Conservation (phyloP, 2,329 filamentous ascomycete species). For the Herpotrichia juniperi region DNA sequence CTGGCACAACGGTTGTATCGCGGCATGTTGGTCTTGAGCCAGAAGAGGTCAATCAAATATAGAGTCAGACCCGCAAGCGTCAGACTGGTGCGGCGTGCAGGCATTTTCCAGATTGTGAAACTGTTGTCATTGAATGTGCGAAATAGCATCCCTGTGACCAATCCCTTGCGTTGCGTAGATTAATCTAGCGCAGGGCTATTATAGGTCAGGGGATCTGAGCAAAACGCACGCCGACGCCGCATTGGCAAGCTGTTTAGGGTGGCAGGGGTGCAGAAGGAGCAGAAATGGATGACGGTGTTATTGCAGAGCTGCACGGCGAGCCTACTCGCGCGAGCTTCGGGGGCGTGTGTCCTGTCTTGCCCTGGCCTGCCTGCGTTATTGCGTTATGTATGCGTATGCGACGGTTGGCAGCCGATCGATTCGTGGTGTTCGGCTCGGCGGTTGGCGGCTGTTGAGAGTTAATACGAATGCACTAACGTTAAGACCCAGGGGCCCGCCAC, state of each 20-base stretch:
- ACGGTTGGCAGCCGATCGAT: not conserved
- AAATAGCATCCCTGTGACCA: constrained; percentile 11
- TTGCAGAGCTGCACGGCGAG: not conserved
- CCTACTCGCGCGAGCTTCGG: not conserved
- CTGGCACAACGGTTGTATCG: constrained; percentile 22
- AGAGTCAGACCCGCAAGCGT: constrained; percentile 9
- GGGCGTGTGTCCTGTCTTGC: too few species aligned
- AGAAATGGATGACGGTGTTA: constrained; percentile 13
- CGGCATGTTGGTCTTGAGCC: not conserved
- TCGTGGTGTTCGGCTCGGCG: constrained; percentile 10
- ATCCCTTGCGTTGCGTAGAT: constrained; percentile 18
- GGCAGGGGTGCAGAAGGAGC: constrained; percentile 2
- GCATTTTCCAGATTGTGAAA: constrained; percentile 20
- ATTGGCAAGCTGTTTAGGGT: not conserved
- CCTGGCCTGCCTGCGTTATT: too few species aligned
- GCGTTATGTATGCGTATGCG: not conserved
- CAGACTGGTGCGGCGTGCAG: constrained; percentile 9
- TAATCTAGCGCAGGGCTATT: constrained; percentile 21
- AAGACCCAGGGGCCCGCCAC: constrained; percentile 7
- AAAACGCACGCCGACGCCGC: constrained; percentile 1
- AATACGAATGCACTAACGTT: constrained; percentile 19
- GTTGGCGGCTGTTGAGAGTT: not conserved
- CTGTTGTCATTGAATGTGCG: constrained; percentile 13
- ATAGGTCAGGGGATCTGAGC: constrained; percentile 1
- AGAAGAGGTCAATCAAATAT: constrained; percentile 10